Evolutionary conservation across 1,284 basidiomycete genomes (phyloP), one percentile per base, ranked within the genome.

Genomic region (Ceratobasidium sp.): DNA sequence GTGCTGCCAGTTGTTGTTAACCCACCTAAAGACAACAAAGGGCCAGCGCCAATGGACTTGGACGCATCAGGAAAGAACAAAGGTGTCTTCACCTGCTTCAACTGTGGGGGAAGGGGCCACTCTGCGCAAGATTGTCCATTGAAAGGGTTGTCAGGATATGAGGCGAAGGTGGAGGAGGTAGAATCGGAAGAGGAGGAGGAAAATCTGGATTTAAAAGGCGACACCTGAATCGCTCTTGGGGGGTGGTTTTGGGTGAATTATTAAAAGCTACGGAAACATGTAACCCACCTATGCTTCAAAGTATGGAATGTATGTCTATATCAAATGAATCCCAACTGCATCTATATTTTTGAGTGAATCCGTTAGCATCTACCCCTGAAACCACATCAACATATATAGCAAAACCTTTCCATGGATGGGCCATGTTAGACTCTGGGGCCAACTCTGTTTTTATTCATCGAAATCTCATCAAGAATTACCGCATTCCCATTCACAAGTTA

Each of bases 191-290:
- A 38, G 6, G 51, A 54, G 8, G 38, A 60, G 33, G n/a, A n/a
- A n/a, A n/a, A n/a, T n/a, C n/a, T n/a, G n/a, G n/a, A 42, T 8
- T 30, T 30, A 54, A 54, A 54, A 54, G 51, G 6, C 11, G 16
- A 54, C 25, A 7, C 51, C 23, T 58, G 36, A 58, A 38, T 38
- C 16, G 33, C 23, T 18, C 36, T 11, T 44, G 40, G 40, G 59
- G 59, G 23, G 4, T n/a, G 25, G 42, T 61, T 46, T 61, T 61
- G 42, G 59, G 59, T 25, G 9, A 61, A 30, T 30, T 61, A 14
- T 46, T 61, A 12, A 61, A 28, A 2, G 30, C 46, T 25, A 21
- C 21, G 36, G 23, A 38, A n/a, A n/a, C n/a, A n/a, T n/a, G n/a
- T n/a, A n/a, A n/a, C n/a, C n/a, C n/a, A n/a, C n/a, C n/a, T 36